Evolutionary conservation across 148 eudicot genomes (phyloP).

Genomic region (Vaccinium myrtillus): DNA sequence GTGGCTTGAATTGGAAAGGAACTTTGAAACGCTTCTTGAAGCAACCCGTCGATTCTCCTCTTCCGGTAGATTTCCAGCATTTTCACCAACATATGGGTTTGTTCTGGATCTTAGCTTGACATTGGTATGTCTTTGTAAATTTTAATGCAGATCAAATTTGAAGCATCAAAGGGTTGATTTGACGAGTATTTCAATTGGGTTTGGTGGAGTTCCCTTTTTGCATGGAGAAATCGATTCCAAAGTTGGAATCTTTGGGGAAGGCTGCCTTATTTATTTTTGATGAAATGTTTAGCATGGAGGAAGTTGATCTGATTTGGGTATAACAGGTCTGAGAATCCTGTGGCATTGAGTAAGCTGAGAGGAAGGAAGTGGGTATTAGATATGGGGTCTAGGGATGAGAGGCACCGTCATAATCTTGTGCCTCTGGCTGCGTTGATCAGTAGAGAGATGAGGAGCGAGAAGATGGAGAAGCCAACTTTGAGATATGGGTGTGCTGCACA

Average conservation of each 20-base stretch:
- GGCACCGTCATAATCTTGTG: constrained; percentile 49
- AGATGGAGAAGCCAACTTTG: constrained; percentile 68
- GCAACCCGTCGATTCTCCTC: background rate
- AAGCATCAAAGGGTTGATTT: background rate
- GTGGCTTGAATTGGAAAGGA: background rate
- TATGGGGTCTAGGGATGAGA: constrained; percentile 54
- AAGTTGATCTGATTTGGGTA: background rate
- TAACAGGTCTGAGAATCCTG: background rate
- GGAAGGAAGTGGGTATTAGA: background rate
- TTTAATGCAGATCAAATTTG: background rate
- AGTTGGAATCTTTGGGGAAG: background rate
- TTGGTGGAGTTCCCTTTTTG: background rate
- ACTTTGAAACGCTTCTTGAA: too few species aligned
- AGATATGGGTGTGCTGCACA: constrained; percentile 90
- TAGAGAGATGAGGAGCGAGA: constrained; percentile 79
- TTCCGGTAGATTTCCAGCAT: background rate
- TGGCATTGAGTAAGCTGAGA: background rate
- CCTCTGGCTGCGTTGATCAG: constrained; percentile 86
- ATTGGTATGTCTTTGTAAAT: background rate
- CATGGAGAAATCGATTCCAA: background rate
- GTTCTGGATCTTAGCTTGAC: constrained; percentile 5
- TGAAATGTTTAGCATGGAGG: background rate
- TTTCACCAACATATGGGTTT: background rate
- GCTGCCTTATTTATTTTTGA: background rate
- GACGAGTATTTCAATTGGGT: background rate